Base-by-base conservation (phyloP, 805 yeast genomes). In the Nakazawaea peltata region DNA sequence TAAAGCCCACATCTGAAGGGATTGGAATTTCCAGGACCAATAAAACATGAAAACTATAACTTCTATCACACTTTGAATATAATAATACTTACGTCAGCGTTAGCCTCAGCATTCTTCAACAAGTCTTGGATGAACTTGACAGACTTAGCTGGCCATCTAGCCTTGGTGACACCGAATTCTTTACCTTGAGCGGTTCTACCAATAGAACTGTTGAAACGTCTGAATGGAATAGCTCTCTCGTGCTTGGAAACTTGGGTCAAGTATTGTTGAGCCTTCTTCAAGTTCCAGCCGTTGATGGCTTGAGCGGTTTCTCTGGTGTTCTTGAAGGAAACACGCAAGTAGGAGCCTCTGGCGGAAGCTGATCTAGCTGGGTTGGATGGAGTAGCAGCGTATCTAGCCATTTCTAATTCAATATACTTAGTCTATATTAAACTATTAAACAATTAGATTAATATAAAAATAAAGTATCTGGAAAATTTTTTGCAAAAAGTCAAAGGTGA, bases 151-250 rank as follows among this genome's bases (percentile, higher is more conserved):
- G 98, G 98, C 98, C 98, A 92, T 86, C 98, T 88, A 58, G 98
- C 98, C 75, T 83, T 88, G 80, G 96, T 86, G 65, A 88, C 95
- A 73, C 97, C 97, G 63, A 90, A 92, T 77, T 92, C 98, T 76
- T 92, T 90, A 75, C 96, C 98, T 76, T 92, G 98, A 57, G 94
- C 95, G 59, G 98, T 87, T 77, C 98, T 84, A 70, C 98, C 98
- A 60, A 85, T 88, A 57, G 95, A 84, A 53, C 82, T 77, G 77
- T 83, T 82, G 76, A 76, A 90, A 78, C 95, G 79, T 80, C 98
- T 84, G 92, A 92, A 86, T 66, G 99, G 99, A 58, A 92, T 85
- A 61, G 97, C 99, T 81, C 97, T 90, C 76, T 92, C 77, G 78
- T 92, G 95, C 69, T 88, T 94, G 65, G 82, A 70, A 53, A 92